phyloP scores from a whole-genome alignment of 306 rosid genomes.

The Trifolium subterraneum region DNA sequence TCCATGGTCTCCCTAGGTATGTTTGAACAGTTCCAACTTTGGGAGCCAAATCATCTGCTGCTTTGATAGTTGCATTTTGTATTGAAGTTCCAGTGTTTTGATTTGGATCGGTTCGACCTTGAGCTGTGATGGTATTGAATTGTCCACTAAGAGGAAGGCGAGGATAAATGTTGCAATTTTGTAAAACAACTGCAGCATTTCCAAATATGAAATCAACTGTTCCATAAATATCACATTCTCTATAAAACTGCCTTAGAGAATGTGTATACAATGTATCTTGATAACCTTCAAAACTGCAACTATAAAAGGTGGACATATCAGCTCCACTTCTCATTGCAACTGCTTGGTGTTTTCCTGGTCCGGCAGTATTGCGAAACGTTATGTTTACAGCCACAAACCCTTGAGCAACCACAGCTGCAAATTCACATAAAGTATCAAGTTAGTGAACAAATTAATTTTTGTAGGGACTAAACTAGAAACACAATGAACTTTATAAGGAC shows the following conservation, averaged over 20 bases:
- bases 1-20: slow-evolving; percentile 87
- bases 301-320: slow-evolving; percentile 50
- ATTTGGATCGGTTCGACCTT: slow-evolving; percentile 57
- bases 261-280: slow-evolving; percentile 60
- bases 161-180: slow-evolving; percentile 57
- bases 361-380: slow-evolving; percentile 55
- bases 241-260: slow-evolving; percentile 56
- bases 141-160: slow-evolving; percentile 48
- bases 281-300: slow-evolving; percentile 63
- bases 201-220: slow-evolving; percentile 63
- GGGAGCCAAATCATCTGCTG: slow-evolving; percentile 46
- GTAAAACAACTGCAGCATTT: slow-evolving; percentile 51
- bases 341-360: slow-evolving; percentile 57
- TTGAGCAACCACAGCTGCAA: slow-evolving; percentile 70
- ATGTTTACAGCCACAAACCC: slow-evolving; percentile 67
- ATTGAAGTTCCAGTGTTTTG: slow-evolving; percentile 54
- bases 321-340: slow-evolving; percentile 60
- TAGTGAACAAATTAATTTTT: too few species aligned
- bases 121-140: slow-evolving; percentile 59
- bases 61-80: slow-evolving; percentile 43
- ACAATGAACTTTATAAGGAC: too few species aligned
- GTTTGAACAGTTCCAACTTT: slow-evolving; percentile 40
- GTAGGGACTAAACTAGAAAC: too few species aligned
- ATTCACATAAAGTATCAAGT: not conserved
- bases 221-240: slow-evolving; percentile 61